A percentile compares a stretch with the other conserved stretches of the same genome.
Conservation (phyloP, 768 basidiomycete species). For the Suillus spraguei region DNA sequence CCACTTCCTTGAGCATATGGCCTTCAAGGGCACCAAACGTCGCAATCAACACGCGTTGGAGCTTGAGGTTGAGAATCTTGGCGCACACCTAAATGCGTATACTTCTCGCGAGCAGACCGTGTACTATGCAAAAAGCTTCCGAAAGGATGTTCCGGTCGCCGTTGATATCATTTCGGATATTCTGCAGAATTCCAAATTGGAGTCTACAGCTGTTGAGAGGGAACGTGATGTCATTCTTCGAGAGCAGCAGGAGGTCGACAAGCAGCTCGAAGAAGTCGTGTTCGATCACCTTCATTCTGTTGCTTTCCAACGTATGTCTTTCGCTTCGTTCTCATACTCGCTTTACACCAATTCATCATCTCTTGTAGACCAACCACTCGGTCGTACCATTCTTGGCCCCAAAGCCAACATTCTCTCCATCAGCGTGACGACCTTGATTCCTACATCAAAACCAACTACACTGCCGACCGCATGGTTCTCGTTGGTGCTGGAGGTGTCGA, state of each 20-base stretch:
- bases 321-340: conserved; percentile 1
- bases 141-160: conserved; percentile 86
- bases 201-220: conserved; percentile 83
- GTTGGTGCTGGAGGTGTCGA: conserved; percentile 96
- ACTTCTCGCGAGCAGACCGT: conserved; percentile 99
- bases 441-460: conserved; percentile 98
- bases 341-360: conserved; percentile 11
- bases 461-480: conserved; percentile 97
- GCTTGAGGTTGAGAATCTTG: conserved; percentile 97
- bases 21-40: conserved; percentile 92
- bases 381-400: conserved; percentile 96
- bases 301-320: conserved; percentile 86
- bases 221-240: conserved; percentile 96
- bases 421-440: conserved; percentile 80
- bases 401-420: conserved; percentile 96
- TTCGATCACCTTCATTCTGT: conserved; percentile 98
- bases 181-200: conserved; percentile 94
- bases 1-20: conserved; percentile 99
- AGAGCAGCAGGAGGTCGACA: conserved; percentile 99
- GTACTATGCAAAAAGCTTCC: conserved; percentile 98
- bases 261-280: conserved; percentile 97
- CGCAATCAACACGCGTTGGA: conserved; percentile 90
- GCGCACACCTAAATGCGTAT: conserved; percentile 97
- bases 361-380: conserved; percentile 82
- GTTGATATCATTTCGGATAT: conserved; percentile 99